A percentile compares a stretch with the other conserved stretches of the same genome.
These are phyloP conservation scores for Scheffersomyces lignosus DNA, from an alignment of 805 yeast genomes.

Conservation along the genomic window DNA sequence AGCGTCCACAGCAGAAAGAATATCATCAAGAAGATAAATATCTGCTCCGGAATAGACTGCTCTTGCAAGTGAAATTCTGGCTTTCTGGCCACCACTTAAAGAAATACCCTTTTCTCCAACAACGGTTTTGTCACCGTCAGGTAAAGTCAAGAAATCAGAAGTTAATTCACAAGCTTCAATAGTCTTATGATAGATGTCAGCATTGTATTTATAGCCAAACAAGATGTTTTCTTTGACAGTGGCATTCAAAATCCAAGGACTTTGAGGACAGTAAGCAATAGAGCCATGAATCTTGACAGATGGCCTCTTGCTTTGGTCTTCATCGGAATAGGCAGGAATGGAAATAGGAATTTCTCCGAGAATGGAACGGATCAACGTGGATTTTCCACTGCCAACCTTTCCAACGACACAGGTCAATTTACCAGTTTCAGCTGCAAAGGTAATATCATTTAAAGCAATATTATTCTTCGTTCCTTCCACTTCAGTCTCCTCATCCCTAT, in stretches of 20 bases:
- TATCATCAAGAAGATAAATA: constrained; percentile 39
- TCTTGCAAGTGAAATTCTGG: constrained; percentile 41
- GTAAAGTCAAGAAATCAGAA: constrained; percentile 34
- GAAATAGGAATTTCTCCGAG: constrained; percentile 30
- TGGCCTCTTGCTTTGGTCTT: constrained; percentile 4
- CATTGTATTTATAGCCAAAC: constrained; percentile 35
- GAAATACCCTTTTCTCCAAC: constrained; percentile 48
- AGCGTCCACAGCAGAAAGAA: constrained; percentile 44
- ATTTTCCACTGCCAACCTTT: constrained; percentile 41
- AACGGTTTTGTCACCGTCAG: constrained; percentile 42
- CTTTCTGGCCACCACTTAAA: constrained; percentile 45
- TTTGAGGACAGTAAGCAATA: constrained; percentile 41
- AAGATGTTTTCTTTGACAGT: constrained; percentile 40
- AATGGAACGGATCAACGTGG: constrained; percentile 35
- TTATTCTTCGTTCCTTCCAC: constrained; percentile 16
- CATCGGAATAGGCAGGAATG: constrained; percentile 6
- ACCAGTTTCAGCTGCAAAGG: constrained; percentile 34
- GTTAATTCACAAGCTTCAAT: constrained; percentile 38
- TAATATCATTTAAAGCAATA: constrained; percentile 31
- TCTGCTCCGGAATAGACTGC: constrained; percentile 44
- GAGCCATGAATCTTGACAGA: constrained; percentile 27
- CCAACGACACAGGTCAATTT: constrained; percentile 43
- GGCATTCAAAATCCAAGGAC: constrained; percentile 43
- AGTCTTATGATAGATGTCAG: constrained; percentile 29
- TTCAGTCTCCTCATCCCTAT: constrained; percentile 17